Percentiles rank a stretch among this genome's conserved stretches.
These are phyloP conservation scores for Globisporangium alternatum DNA, from an alignment of 352 stramenopile genomes.

Conservation along the genomic window DNA sequence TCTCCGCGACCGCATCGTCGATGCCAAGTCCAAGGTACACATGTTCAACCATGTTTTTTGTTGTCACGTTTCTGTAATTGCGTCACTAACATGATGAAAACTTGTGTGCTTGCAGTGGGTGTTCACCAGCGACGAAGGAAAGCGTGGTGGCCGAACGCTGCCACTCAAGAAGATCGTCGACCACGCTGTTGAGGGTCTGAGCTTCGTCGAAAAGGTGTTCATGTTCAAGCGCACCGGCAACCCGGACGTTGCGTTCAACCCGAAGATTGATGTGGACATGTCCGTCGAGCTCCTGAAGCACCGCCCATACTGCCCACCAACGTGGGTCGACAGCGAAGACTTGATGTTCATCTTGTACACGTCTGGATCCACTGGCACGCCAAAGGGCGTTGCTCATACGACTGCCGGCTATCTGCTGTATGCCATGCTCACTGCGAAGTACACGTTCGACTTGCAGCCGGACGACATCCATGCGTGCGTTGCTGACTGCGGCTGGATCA, in stretches of 20 bases:
- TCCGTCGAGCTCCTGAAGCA: constrained; percentile 84
- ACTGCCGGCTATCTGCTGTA: constrained; percentile 96
- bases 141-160: constrained; percentile 90
- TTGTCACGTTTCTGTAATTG: background rate
- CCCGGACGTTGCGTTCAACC: constrained; percentile 68
- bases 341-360: constrained; percentile 98
- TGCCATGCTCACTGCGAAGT: constrained; percentile 91
- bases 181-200: constrained; percentile 82
- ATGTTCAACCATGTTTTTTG: background rate
- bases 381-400: constrained; percentile 95
- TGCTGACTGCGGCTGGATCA: constrained; percentile 97
- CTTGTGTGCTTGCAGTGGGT: constrained; percentile 60
- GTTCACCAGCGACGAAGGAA: constrained; percentile 94
- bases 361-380: constrained; percentile 94
- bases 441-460: constrained; percentile 92
- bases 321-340: constrained; percentile 96
- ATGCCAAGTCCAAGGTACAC: constrained; percentile 51
- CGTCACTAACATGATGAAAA: background rate
- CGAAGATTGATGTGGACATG: constrained; percentile 92
- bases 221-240: constrained; percentile 91
- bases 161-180: constrained; percentile 96
- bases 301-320: constrained; percentile 93
- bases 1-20: constrained; percentile 93
- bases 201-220: constrained; percentile 93
- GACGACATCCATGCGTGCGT: constrained; percentile 95